phyloP scores from a whole-genome alignment of 1,284 basidiomycete genomes.

The Sanghuangporus sanghuang region DNA sequence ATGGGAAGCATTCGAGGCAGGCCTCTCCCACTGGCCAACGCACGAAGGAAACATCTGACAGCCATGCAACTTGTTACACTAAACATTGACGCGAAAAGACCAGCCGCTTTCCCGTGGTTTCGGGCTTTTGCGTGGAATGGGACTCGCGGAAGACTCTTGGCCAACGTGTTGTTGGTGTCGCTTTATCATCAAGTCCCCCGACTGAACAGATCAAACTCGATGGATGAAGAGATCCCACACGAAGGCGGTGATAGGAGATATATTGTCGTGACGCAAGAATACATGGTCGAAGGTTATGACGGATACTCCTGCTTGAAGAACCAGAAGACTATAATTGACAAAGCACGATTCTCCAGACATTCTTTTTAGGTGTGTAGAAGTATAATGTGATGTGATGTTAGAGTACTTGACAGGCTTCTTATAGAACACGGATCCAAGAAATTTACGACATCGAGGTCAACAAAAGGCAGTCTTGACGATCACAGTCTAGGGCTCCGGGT shows the following conservation, averaged over 20 bases:
- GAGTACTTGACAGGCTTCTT: no score
- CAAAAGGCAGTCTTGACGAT: no score
- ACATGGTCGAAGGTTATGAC: conserved; percentile 76
- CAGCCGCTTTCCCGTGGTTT: conserved; percentile 85
- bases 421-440: conserved; percentile 25
- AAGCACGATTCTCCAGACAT: conserved; percentile 79
- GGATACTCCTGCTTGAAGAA: conserved; percentile 72
- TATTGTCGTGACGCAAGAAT: conserved; percentile 72
- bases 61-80: not conserved
- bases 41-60: conserved; percentile 71
- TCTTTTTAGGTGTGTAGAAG: conserved; percentile 64
- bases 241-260: conserved; percentile 57
- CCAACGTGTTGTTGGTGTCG: conserved; percentile 65
- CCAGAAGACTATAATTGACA: conserved; percentile 70
- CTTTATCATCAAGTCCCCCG: conserved; percentile 43
- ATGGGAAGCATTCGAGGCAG: conserved; percentile 81
- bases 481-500: no score
- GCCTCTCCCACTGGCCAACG: conserved; percentile 77
- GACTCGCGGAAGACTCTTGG: conserved; percentile 71
- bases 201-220: conserved; percentile 33
- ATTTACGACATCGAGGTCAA: no score
- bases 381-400: not conserved
- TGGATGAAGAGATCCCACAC: conserved; percentile 51
- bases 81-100: not conserved
- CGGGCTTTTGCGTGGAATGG: conserved; percentile 85